phyloP scores from a whole-genome alignment of 169 alveolate genomes.

The Plasmodium fragile region DNA sequence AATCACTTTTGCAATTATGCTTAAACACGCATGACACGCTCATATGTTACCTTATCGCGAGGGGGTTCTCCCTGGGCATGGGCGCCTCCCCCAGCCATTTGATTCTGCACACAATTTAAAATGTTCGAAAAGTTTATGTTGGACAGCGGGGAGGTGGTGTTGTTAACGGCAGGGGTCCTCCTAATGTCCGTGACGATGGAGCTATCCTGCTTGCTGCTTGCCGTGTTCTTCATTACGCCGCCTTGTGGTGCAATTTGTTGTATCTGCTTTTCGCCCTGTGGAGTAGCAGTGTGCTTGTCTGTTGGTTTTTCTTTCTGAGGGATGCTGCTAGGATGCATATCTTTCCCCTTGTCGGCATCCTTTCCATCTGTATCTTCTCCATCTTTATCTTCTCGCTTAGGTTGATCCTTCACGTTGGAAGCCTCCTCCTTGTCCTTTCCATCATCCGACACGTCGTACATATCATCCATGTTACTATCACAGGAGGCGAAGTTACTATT shows the following conservation, averaged over 20 bases:
- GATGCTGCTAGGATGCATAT: neutral
- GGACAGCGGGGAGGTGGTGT: constrained; percentile 13
- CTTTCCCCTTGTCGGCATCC: neutral
- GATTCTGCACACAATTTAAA: constrained; percentile 33
- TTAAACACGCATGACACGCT: neutral
- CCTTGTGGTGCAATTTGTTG: neutral
- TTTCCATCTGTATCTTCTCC: neutral
- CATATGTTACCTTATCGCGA: constrained; percentile 35
- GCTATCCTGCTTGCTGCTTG: neutral
- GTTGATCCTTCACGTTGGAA: neutral
- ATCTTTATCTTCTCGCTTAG: neutral
- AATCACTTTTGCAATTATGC: neutral
- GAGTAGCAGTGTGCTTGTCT: neutral
- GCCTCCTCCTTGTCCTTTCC: constrained; percentile 15
- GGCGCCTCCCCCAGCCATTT: neutral
- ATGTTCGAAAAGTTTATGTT: constrained; percentile 33
- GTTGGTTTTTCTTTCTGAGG: constrained; percentile 5
- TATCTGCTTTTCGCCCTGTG: neutral
- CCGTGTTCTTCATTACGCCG: neutral
- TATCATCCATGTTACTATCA: constrained; percentile 61
- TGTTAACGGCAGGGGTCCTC: neutral
- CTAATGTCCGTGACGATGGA: neutral
- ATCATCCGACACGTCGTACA: constrained; percentile 43
- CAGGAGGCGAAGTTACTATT: constrained; percentile 22
- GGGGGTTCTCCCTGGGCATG: neutral